Base-by-base conservation (phyloP, 495 filamentous ascomycete species). In the Extremus antarcticus region DNA sequence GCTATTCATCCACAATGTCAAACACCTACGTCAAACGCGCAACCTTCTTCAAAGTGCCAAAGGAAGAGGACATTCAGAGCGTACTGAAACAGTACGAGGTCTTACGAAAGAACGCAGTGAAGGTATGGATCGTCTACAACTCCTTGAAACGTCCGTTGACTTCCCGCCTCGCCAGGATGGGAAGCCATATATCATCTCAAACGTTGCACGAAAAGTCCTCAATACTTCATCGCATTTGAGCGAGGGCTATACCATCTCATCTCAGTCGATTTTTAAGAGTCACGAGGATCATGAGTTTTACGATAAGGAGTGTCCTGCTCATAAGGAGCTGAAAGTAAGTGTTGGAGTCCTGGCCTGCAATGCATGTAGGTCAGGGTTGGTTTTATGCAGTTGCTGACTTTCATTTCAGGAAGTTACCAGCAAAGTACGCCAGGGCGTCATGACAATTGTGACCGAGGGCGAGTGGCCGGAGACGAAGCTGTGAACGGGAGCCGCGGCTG, bases 261-360 rank as follows among this genome's bases (percentile, higher is more conserved):
- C 51, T 35, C 51, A 54, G 32, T 43, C 51, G 38, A 24, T 54
- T 16, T 54, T 54, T 21, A n/a, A 20, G 39, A 47, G 20, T 29
- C n/a, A 46, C 7, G 51, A 54, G 22, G 51, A 54, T 46, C 51
- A 54, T 29, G 51, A 54, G 17, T 54, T 54, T 21, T 54, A 54
- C 38, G 51, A 54, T 21, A 54, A 54, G 20, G 51, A 54, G 19
- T 54, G 51, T 29, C 39, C 51, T 11, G 51, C 51, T 2, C 51
- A 54, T 21, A 46, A 43, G 41, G 38, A 54, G 41, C 25, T 54
- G 41, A 54, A 54, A 21, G 51, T 54, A 23, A 48, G 15, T 21
- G 41, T n/a, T 45, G 15, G 4, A 21, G 8, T 45, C 41, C n/a
- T n/a, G n/a, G n/a, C n/a, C n/a, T n/a, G n/a, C n/a, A n/a, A n/a